Conservation (phyloP, 1,139 yeast species). For the Candida glucosophila region DNA sequence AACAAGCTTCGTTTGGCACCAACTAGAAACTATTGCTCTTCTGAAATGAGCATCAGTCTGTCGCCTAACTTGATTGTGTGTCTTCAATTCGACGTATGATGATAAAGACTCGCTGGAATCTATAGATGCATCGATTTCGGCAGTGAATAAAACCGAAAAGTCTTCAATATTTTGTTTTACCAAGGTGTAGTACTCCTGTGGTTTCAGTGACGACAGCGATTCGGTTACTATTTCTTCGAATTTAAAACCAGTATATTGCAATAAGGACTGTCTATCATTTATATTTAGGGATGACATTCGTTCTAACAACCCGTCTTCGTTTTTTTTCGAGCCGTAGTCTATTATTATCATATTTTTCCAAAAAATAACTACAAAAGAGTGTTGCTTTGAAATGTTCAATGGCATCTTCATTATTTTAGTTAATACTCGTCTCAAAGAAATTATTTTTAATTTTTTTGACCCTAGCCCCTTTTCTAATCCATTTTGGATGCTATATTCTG, state of each 20-base stretch:
- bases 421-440: slow-evolving; percentile 15
- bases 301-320: slow-evolving; percentile 2
- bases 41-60: slow-evolving; percentile 2
- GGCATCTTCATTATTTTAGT: slow-evolving; percentile 14
- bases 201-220: slow-evolving; percentile 3
- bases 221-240: slow-evolving; percentile 15
- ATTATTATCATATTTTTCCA: slow-evolving; percentile 14
- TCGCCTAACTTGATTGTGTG: slow-evolving; percentile 8
- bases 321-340: slow-evolving; percentile 13
- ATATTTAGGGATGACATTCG: too few relatives aligned
- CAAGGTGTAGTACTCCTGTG: slow-evolving; percentile 11
- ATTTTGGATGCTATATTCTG: slow-evolving; percentile 7
- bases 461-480: slow-evolving; percentile 1
- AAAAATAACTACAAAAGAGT: slow-evolving; percentile 12
- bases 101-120: slow-evolving; percentile 6
- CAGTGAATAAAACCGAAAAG: slow-evolving; percentile 11
- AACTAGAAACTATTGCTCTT: slow-evolving; percentile 11
- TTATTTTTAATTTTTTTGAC: slow-evolving; percentile 8
- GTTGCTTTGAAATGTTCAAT: slow-evolving; percentile 7
- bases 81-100: slow-evolving; percentile 14
- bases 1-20: slow-evolving; percentile 17
- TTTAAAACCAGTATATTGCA: slow-evolving; percentile 15
- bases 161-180: slow-evolving; percentile 8
- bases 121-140: slow-evolving; percentile 16
- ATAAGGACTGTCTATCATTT: background rate